Base-by-base conservation (phyloP, 371 early-diverging fungal species). In the Mucor sp. region DNA sequence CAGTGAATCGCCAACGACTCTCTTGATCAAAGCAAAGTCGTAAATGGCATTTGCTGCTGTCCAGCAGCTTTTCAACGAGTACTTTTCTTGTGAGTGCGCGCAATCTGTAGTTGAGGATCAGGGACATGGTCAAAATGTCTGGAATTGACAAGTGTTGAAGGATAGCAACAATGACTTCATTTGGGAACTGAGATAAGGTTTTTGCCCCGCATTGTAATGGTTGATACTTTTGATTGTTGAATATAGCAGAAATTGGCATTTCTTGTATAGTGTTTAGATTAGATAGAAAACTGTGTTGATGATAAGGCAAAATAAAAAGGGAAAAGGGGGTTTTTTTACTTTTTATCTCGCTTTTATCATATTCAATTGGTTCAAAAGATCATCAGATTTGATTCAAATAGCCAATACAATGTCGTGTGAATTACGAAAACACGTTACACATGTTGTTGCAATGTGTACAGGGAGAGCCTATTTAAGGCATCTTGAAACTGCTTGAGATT, bases 21-120 rank as follows among this genome's bases (percentile, higher is more conserved):
- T 71, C 70, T 43, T 71, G 71, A 35, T 69, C 64, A 28, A 71
- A 69, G 43, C 32, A 69, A 12, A 71, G 53, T 3, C 71, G 27
- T 6, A 71, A 39, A 12, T 44, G 68, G 19, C 62, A 62, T 4
- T 53, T 41, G 15, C 47, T 39, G 41, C 25, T 47, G 25, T 32
- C 50, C n/a, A 28, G 19, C 17, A 69, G 57, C 28, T 65, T 65
- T 35, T 62, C 8, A 12, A 63, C 41, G 3, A 71, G 35, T 7
- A 63, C 57, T 33, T 48, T 56, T 17, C 62, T 58, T 15, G 63
- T 63, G 9, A 71, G 69, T 5, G 47, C 32, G 17, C 61, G 30
- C n/a, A 70, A 11, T 17, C 63, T 33, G 30, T 17, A 14, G 19
- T 57, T 61, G 57, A 39, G 63, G 30, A 62, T n/a, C 6, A 28